A percentile compares a stretch with the other conserved stretches of the same genome.
Evolutionary conservation across 345 rosid species (phyloP).

Genomic region (Citrus cavaleriei): DNA sequence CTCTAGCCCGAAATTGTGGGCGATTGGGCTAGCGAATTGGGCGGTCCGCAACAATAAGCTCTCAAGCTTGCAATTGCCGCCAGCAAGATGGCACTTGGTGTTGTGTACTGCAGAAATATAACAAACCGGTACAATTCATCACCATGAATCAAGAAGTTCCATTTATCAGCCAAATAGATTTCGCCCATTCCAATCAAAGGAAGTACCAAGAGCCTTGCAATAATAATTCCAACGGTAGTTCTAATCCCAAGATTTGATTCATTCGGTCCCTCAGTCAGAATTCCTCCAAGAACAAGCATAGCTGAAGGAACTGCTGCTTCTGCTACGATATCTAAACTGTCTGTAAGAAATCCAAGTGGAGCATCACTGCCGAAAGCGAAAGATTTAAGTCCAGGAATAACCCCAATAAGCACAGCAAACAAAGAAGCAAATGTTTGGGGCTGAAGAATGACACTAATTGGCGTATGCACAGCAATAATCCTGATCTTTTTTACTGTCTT

Average conservation of each 20-base stretch:
- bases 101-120: slow-evolving; percentile 40
- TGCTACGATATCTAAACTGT: slow-evolving; percentile 22
- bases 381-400: slow-evolving; percentile 9
- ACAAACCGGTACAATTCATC: slow-evolving; percentile 36
- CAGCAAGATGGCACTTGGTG: slow-evolving; percentile 37
- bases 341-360: slow-evolving; percentile 24
- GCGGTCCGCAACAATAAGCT: no score
- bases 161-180: slow-evolving; percentile 25
- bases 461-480: slow-evolving; percentile 20
- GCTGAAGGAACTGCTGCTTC: slow-evolving; percentile 27
- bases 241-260: slow-evolving; percentile 35
- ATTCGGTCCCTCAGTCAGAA: slow-evolving; percentile 30
- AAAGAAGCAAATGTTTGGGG: slow-evolving; percentile 25
- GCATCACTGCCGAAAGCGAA: slow-evolving; percentile 14
- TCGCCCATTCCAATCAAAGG: slow-evolving; percentile 39
- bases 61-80: slow-evolving; percentile 32
- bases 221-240: slow-evolving; percentile 39
- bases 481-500: slow-evolving; percentile 21
- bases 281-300: slow-evolving; percentile 30
- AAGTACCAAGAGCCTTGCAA: slow-evolving; percentile 40
- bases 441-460: slow-evolving; percentile 24
- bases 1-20: no score
- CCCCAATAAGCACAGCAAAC: slow-evolving; percentile 16
- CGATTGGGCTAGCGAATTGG: no score
- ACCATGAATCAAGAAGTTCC: slow-evolving; percentile 23